A percentile compares a stretch with the other conserved stretches of the same genome.
Conservation (phyloP, 768 basidiomycete genomes). For the Udeniomyces megalosporus region DNA sequence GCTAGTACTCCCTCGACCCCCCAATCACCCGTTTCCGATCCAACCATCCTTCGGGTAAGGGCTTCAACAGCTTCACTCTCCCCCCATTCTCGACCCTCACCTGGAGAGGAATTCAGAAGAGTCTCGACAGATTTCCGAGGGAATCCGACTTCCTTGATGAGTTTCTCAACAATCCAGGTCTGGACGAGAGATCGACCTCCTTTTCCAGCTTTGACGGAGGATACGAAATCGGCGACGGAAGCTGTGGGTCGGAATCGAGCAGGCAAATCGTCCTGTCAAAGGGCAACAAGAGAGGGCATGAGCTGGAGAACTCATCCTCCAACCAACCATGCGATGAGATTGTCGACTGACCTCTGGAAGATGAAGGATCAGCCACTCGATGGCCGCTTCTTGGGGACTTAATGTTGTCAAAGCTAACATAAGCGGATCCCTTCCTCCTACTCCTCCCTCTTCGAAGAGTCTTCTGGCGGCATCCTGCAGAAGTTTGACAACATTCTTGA, state of each 20-base stretch:
- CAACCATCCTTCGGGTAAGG: conserved; percentile 32
- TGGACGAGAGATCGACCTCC: conserved; percentile 44
- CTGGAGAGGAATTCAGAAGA: conserved; percentile 26
- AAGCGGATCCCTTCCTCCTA: conserved; percentile 40
- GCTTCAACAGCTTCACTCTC: conserved; percentile 37
- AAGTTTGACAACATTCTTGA: conserved; percentile 34
- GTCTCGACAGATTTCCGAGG: conserved; percentile 53
- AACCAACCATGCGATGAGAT: too few species aligned
- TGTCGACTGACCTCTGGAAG: conserved; percentile 40
- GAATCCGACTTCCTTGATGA: conserved; percentile 69
- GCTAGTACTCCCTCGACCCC: conserved; percentile 19
- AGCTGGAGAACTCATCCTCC: not conserved
- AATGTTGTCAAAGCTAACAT: conserved; percentile 36
- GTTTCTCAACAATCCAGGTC: conserved; percentile 66
- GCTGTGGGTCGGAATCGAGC: conserved; percentile 19
- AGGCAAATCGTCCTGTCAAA: conserved; percentile 61
- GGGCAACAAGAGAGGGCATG: not conserved
- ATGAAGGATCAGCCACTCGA: conserved; percentile 69
- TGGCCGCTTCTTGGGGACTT: conserved; percentile 55
- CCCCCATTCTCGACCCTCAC: conserved; percentile 28
- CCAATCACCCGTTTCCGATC: conserved; percentile 27
- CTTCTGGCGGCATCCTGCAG: not conserved
- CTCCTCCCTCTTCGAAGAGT: not conserved
- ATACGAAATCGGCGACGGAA: conserved; percentile 27
- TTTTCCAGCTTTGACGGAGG: conserved; percentile 19